Evolutionary conservation across 768 basidiomycete genomes (phyloP).

Genomic region (Agaricus blazei): DNA sequence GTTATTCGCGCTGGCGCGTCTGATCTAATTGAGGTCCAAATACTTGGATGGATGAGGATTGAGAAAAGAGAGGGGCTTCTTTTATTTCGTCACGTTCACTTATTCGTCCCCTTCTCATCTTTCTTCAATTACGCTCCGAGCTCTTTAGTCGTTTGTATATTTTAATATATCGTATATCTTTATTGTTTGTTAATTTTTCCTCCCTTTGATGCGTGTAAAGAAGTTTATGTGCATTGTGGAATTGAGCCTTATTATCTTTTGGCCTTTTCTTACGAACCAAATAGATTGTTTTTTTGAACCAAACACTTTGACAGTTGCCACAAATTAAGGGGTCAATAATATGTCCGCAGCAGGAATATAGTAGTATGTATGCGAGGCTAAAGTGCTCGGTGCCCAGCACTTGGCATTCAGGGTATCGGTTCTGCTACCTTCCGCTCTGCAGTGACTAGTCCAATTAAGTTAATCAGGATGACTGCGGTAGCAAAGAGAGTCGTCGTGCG

Average conservation of each 20-base stretch:
- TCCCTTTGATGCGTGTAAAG: not conserved
- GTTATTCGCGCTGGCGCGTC: not conserved
- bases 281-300: too few species aligned
- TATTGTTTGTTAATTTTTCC: not conserved
- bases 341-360: too few species aligned
- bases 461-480: not conserved
- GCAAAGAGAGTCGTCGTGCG: not conserved
- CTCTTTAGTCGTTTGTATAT: not conserved
- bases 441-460: slow-evolving; percentile 3
- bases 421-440: slow-evolving; percentile 13
- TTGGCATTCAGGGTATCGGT: not conserved
- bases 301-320: too few species aligned
- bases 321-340: too few species aligned
- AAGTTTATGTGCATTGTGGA: not conserved
- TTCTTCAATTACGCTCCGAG: not conserved
- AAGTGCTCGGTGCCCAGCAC: too few species aligned
- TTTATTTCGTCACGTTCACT: too few species aligned
- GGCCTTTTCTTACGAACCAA: too few species aligned
- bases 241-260: not conserved
- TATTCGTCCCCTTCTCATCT: not conserved
- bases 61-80: not conserved
- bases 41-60: not conserved
- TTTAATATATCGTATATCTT: not conserved
- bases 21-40: not conserved
- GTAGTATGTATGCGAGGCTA: too few species aligned